Evolutionary conservation across 768 basidiomycete genomes (phyloP).

Genomic region (Naganishia vaughanmartiniae): DNA sequence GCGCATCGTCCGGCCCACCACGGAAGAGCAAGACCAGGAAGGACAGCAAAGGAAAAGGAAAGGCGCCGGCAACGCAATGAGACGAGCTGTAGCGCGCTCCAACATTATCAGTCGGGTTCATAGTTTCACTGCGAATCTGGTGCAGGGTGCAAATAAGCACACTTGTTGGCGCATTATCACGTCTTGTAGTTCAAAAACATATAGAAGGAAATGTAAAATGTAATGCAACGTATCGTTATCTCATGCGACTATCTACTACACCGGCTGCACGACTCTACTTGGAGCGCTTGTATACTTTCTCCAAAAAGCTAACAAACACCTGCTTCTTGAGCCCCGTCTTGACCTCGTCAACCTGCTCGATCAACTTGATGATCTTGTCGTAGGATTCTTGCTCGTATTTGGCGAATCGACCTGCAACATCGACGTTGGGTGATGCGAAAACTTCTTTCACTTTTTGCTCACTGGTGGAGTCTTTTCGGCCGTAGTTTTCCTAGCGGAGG

Average conservation of each 20-base stretch:
- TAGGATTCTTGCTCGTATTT: conserved; percentile 78
- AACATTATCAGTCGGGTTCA: no score
- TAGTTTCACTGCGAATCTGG: no score
- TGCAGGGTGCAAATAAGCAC: no score
- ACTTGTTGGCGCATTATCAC: no score
- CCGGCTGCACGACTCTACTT: conserved; percentile 51
- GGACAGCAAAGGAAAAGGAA: neutral
- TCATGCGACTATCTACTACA: neutral
- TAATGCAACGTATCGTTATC: neutral
- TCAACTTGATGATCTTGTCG: conserved; percentile 64
- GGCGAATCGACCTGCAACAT: conserved; percentile 62
- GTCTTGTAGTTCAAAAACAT: no score
- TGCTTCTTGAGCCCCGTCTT: conserved; percentile 59
- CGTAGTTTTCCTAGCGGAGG: conserved; percentile 68
- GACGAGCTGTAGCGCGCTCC: no score
- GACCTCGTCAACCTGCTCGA: conserved; percentile 69
- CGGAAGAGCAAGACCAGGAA: neutral
- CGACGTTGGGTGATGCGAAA: conserved; percentile 68
- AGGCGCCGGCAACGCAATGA: neutral
- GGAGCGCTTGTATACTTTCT: conserved; percentile 72
- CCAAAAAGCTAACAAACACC: conserved; percentile 80
- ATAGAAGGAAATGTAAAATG: neutral
- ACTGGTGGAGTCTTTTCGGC: conserved; percentile 59
- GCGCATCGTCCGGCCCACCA: neutral
- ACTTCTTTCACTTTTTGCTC: conserved; percentile 67